phyloP scores from a whole-genome alignment of 306 rosid genomes.

The Citrullus mucosospermus region DNA sequence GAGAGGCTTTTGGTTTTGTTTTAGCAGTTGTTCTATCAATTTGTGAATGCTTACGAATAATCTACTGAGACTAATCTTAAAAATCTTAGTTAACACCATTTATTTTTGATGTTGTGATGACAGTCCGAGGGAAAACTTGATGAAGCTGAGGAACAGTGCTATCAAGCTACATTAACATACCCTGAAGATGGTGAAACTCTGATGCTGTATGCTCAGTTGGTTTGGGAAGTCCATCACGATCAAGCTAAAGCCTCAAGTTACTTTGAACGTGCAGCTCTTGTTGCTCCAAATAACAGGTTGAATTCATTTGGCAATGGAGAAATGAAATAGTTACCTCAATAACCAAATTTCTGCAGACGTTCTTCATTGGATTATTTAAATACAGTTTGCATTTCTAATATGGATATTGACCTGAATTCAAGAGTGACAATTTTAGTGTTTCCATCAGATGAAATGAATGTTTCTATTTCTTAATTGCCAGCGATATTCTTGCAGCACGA shows the following conservation, averaged over 20 bases:
- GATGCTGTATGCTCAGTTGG: conserved; percentile 51
- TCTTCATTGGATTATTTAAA: not conserved
- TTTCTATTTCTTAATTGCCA: conserved; percentile 25
- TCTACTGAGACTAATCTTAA: not conserved
- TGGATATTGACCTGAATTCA: not conserved
- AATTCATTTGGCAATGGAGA: not conserved
- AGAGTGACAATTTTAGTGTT: not conserved
- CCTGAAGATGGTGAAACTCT: conserved; percentile 61
- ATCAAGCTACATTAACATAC: conserved; percentile 48
- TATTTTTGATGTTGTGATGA: conserved; percentile 6
- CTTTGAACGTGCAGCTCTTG: conserved; percentile 61
- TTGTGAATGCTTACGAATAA: not conserved
- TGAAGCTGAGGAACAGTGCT: conserved; percentile 67
- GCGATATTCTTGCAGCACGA: conserved; percentile 70
- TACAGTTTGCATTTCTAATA: not conserved
- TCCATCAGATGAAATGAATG: conserved; percentile 9
- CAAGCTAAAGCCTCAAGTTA: conserved; percentile 42
- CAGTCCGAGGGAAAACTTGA: conserved; percentile 66
- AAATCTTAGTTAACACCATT: not conserved
- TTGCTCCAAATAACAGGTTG: conserved; percentile 58
- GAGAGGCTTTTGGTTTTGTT: not conserved
- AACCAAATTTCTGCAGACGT: not conserved
- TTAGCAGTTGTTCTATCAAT: not conserved
- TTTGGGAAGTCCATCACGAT: conserved; percentile 67
- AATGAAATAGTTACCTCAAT: not conserved